phyloP scores from a whole-genome alignment of 768 basidiomycete species.

The Macrolepiota albuminosa region DNA sequence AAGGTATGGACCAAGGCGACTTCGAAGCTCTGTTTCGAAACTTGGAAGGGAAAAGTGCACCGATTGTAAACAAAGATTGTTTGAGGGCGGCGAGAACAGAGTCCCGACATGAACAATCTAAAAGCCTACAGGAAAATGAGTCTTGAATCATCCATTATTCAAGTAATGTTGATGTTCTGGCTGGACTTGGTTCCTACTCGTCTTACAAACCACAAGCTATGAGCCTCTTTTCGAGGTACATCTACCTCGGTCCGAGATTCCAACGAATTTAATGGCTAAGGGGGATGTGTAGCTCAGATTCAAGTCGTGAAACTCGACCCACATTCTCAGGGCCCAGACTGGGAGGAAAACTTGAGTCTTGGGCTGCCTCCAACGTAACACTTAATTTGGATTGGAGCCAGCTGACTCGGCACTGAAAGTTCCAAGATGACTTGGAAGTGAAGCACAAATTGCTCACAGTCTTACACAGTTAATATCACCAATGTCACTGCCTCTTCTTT shows the following conservation, averaged over 20 bases:
- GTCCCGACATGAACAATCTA: background rate
- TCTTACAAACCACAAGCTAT: background rate
- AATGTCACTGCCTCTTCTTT: too few species aligned
- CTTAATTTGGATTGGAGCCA: too few species aligned
- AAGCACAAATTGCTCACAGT: too few species aligned
- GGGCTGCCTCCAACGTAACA: background rate
- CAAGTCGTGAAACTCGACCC: background rate
- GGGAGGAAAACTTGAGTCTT: background rate
- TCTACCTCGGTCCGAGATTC: background rate
- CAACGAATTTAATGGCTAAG: background rate
- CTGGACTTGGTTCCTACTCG: background rate
- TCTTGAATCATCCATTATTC: background rate
- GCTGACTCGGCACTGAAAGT: background rate
- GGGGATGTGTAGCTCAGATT: background rate
- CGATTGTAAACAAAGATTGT: too few species aligned
- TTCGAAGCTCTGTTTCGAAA: too few species aligned
- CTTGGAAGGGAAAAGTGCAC: too few species aligned
- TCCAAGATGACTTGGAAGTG: background rate
- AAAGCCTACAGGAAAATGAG: background rate
- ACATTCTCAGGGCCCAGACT: background rate
- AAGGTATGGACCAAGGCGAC: too few species aligned
- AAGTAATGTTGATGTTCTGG: background rate
- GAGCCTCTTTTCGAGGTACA: background rate
- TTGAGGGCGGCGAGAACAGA: too few species aligned
- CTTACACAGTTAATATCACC: too few species aligned